phyloP scores from a whole-genome alignment of 371 early-diverging fungal species.

The Mortierella sp. region DNA sequence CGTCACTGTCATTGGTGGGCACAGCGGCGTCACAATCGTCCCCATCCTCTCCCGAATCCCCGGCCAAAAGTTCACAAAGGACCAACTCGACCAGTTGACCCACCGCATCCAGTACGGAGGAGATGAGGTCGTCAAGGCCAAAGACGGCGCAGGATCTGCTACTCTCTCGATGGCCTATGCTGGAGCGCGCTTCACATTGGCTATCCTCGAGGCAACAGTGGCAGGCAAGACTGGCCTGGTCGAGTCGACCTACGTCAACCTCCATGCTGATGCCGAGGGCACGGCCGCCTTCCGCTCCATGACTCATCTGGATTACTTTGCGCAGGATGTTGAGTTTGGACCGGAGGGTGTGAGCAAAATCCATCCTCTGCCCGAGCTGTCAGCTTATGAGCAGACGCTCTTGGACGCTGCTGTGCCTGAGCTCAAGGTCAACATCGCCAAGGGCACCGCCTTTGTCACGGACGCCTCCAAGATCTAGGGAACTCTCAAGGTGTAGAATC shows the following conservation, averaged over 20 bases:
- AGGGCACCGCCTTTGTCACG: conserved; percentile 71
- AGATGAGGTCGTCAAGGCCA: conserved; percentile 96
- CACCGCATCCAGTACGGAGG: conserved; percentile 93
- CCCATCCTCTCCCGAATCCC: conserved; percentile 76
- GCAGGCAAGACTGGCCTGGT: conserved; percentile 73
- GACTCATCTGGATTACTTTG: conserved; percentile 81
- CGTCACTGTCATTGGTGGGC: conserved; percentile 88
- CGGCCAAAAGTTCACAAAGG: conserved; percentile 72
- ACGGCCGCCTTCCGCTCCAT: conserved; percentile 30
- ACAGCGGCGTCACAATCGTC: conserved; percentile 88
- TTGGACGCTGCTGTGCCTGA: conserved; percentile 78
- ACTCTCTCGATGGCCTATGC: conserved; percentile 94
- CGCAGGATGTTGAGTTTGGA: conserved; percentile 88
- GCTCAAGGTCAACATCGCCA: conserved; percentile 84
- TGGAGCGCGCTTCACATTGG: conserved; percentile 86
- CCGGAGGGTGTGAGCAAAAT: conserved; percentile 81
- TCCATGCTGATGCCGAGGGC: conserved; percentile 65
- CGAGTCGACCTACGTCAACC: conserved; percentile 84
- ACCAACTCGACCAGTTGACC: conserved; percentile 79
- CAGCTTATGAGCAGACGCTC: conserved; percentile 79
- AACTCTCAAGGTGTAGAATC: background rate
- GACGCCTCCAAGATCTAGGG: conserved; percentile 33
- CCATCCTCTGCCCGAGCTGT: conserved; percentile 75
- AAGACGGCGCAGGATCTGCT: conserved; percentile 85
- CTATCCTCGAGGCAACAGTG: conserved; percentile 80